These are phyloP conservation scores for Ramaria rubella DNA, from an alignment of 768 basidiomycete species.

Conservation along the genomic window DNA sequence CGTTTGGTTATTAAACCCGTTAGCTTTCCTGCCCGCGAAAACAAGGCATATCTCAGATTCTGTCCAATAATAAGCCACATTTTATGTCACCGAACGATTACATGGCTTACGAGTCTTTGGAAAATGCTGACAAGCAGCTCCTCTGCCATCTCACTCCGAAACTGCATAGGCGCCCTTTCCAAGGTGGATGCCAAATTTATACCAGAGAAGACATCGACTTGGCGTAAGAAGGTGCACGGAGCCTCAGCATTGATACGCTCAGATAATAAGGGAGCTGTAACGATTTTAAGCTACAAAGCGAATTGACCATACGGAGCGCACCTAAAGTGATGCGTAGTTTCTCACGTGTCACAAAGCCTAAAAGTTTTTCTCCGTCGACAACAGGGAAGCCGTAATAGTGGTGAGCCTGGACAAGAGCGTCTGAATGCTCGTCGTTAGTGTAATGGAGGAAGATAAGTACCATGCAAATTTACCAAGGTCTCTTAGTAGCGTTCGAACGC, in stretches of 20 bases:
- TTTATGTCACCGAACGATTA: not conserved
- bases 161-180: slow-evolving; percentile 48
- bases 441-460: not conserved
- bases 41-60: slow-evolving; percentile 65
- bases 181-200: slow-evolving; percentile 30
- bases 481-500: slow-evolving; percentile 33
- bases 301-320: slow-evolving; percentile 9
- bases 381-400: slow-evolving; percentile 63
- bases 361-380: slow-evolving; percentile 40
- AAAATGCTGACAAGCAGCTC: slow-evolving; percentile 70
- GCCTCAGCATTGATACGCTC: slow-evolving; percentile 19
- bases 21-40: slow-evolving; percentile 52
- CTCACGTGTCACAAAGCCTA: slow-evolving; percentile 59
- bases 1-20: slow-evolving; percentile 64
- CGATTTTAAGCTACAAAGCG: slow-evolving; percentile 9
- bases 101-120: slow-evolving; percentile 51
- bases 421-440: slow-evolving; percentile 22
- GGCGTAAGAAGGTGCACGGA: slow-evolving; percentile 2
- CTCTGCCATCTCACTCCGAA: slow-evolving; percentile 62
- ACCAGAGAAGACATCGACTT: slow-evolving; percentile 10
- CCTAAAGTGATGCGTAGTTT: slow-evolving; percentile 38
- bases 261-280: slow-evolving; percentile 10
- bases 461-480: slow-evolving; percentile 31
- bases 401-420: slow-evolving; percentile 35
- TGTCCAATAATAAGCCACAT: slow-evolving; percentile 21